A percentile compares a stretch with the other conserved stretches of the same genome.
These are phyloP conservation scores for Fraxinus pennsylvanica DNA, from an alignment of 257 asterid species.

Conservation along the genomic window DNA sequence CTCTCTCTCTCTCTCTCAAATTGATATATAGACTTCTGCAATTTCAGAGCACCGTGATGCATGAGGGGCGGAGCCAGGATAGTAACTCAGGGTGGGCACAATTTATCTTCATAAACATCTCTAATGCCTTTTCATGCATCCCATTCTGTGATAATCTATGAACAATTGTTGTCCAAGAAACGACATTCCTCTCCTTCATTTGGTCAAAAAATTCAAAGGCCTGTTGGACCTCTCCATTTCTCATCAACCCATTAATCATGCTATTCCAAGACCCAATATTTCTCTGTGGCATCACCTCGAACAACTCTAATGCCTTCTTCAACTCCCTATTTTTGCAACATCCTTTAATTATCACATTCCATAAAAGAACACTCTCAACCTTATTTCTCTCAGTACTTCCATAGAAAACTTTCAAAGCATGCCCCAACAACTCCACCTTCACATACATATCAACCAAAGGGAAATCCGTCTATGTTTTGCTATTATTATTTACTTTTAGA, in stretches of 20 bases:
- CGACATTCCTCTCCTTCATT: constrained; percentile 46
- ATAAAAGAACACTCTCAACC: constrained; percentile 39
- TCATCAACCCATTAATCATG: constrained; percentile 45
- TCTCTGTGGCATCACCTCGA: constrained; percentile 49
- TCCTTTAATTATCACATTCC: constrained; percentile 48
- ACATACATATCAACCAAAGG: not conserved
- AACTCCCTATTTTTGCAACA: constrained; percentile 40
- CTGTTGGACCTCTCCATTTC: constrained; percentile 33
- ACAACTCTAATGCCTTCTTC: constrained; percentile 39
- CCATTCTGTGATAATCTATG: constrained; percentile 38
- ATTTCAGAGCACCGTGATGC: no score
- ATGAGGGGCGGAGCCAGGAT: no score
- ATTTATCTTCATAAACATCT: no score
- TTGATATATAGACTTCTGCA: no score
- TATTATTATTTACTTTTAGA: no score
- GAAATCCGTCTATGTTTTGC: no score
- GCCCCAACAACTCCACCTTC: no score
- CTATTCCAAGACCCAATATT: constrained; percentile 47
- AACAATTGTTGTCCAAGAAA: constrained; percentile 46
- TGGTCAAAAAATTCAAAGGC: constrained; percentile 36
- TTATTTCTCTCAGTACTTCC: constrained; percentile 32
- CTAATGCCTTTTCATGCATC: constrained; percentile 34
- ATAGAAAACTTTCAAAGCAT: no score
- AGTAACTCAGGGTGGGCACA: no score
- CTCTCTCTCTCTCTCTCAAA: no score